phyloP scores from a whole-genome alignment of 768 basidiomycete species.

The Suillus discolor region DNA sequence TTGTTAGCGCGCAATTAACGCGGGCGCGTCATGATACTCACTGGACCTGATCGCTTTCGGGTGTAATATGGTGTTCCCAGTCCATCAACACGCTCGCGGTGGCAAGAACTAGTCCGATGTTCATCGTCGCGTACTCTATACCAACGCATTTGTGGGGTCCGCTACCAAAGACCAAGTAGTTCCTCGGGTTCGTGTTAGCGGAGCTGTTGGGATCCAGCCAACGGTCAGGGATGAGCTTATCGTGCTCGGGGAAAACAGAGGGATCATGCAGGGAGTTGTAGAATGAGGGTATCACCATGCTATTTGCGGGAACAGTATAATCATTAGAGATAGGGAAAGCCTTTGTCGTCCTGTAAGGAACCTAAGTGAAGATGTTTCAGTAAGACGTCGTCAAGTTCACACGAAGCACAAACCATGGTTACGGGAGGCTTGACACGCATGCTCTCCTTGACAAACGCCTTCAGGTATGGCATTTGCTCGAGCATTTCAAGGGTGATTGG shows the following conservation, averaged over 20 bases:
- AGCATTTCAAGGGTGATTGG: slow-evolving; percentile 86
- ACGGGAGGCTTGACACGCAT: slow-evolving; percentile 92
- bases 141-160: slow-evolving; percentile 95
- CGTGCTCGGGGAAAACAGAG: slow-evolving; percentile 84
- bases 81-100: slow-evolving; percentile 80
- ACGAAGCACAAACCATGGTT: slow-evolving; percentile 68
- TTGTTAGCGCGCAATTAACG: slow-evolving; percentile 7
- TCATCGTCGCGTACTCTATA: slow-evolving; percentile 89
- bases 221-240: slow-evolving; percentile 82
- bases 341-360: slow-evolving; percentile 90
- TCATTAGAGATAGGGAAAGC: slow-evolving; percentile 90
- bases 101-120: slow-evolving; percentile 84
- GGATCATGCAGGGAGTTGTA: slow-evolving; percentile 93
- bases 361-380: slow-evolving; percentile 44
- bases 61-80: slow-evolving; percentile 87
- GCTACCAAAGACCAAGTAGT: slow-evolving; percentile 94
- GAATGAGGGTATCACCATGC: slow-evolving; percentile 95
- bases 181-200: slow-evolving; percentile 86
- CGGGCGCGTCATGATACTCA: slow-evolving; percentile 42
- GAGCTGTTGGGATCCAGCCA: slow-evolving; percentile 85
- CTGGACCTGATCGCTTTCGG: slow-evolving; percentile 78
- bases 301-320: slow-evolving; percentile 88
- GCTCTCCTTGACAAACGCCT: slow-evolving; percentile 92
- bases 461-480: slow-evolving; percentile 91
- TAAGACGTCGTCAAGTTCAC: slow-evolving; percentile 2